These are phyloP conservation scores for Wallacemonas collosoma DNA, from an alignment of 208 protist species.

Conservation along the genomic window DNA sequence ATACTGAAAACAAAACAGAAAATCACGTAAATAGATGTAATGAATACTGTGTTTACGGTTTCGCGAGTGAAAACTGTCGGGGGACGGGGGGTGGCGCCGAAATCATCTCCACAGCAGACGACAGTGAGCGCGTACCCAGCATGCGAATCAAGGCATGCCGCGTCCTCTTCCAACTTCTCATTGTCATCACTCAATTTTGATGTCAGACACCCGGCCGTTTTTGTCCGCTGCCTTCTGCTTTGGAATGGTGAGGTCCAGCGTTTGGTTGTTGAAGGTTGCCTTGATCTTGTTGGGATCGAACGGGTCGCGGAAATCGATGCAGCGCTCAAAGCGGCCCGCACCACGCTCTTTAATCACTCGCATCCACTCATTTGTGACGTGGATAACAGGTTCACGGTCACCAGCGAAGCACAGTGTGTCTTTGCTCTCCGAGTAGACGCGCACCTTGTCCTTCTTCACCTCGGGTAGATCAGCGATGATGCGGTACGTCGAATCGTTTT, in stretches of 20 bases:
- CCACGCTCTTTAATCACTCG: constrained; percentile 57
- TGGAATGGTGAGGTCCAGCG: constrained; percentile 58
- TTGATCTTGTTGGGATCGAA: constrained; percentile 45
- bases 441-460: constrained; percentile 66
- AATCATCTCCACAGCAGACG: background rate
- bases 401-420: constrained; percentile 48
- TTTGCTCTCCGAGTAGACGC: constrained; percentile 62
- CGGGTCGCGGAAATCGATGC: constrained; percentile 53
- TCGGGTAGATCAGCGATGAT: constrained; percentile 74
- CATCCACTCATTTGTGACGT: background rate
- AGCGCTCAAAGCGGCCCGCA: constrained; percentile 71
- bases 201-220: constrained; percentile 14
- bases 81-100: no score
- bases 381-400: constrained; percentile 26
- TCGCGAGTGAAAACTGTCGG: no score
- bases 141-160: background rate
- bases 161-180: background rate
- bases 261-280: constrained; percentile 52
- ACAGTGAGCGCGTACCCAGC: background rate
- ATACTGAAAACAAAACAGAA: no score
- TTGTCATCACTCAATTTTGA: constrained; percentile 49
- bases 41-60: no score
- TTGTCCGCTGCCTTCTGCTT: constrained; percentile 30
- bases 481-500: constrained; percentile 59
- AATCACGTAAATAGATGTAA: no score